Conservation (phyloP, 139 green algal species). For the Tetraselmis chui region DNA sequence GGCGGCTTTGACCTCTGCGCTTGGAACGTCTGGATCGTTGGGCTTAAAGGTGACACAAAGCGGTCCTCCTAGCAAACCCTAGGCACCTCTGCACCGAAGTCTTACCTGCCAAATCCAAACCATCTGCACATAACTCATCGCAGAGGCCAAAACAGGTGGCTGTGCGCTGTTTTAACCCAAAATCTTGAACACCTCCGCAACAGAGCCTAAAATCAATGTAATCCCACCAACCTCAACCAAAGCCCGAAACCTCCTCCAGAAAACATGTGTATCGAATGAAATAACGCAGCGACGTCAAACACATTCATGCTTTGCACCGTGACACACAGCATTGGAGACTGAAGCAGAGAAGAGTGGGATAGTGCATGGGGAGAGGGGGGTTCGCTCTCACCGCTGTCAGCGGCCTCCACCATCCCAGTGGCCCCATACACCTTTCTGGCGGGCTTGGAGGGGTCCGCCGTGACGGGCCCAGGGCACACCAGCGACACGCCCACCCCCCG, state of each 20-base stretch:
- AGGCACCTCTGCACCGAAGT: too few relatives aligned
- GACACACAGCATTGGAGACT: neutral
- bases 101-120: too few relatives aligned
- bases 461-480: neutral
- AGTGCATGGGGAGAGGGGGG: neutral
- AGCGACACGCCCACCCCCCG: conserved; percentile 6
- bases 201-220: neutral
- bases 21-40: too few relatives aligned
- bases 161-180: too few relatives aligned
- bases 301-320: too few relatives aligned
- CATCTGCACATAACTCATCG: too few relatives aligned
- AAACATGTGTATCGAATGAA: neutral
- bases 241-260: neutral
- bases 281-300: too few relatives aligned
- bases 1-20: too few relatives aligned
- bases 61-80: too few relatives aligned
- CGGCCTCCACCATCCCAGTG: neutral
- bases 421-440: neutral
- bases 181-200: too few relatives aligned
- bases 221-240: neutral
- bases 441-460: neutral
- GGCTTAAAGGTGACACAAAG: too few relatives aligned
- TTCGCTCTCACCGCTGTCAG: neutral
- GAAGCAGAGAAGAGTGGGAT: neutral
- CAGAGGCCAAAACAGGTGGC: too few relatives aligned